phyloP scores from a whole-genome alignment of 331 rosid species.

The Malus hybrid region DNA sequence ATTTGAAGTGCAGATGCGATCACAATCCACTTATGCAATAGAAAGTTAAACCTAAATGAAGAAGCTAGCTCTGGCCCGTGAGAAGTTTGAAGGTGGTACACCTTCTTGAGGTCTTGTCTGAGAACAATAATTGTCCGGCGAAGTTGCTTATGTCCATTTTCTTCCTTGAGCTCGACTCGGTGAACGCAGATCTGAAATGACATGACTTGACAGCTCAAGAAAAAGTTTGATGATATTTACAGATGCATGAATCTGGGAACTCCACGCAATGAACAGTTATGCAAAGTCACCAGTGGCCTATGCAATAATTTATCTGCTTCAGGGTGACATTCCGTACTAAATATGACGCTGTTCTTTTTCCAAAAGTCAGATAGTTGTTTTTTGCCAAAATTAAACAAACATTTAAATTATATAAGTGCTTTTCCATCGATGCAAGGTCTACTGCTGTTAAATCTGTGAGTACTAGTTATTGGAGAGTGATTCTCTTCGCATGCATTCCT shows the following conservation, averaged over 20 bases:
- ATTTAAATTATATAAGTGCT: not conserved
- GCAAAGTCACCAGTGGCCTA: not conserved
- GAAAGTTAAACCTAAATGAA: not conserved
- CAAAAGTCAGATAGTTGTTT: not conserved
- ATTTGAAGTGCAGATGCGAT: not conserved
- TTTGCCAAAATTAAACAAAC: not conserved
- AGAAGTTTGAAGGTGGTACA: too few relatives aligned
- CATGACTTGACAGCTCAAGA: not conserved
- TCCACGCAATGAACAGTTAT: not conserved
- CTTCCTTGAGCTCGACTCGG: too few relatives aligned
- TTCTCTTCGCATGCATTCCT: accelerated
- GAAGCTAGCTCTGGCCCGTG: not conserved
- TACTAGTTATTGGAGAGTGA: too few relatives aligned
- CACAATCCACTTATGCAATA: not conserved
- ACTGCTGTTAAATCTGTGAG: too few relatives aligned
- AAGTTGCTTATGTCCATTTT: too few relatives aligned
- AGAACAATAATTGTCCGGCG: too few relatives aligned
- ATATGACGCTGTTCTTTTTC: too few relatives aligned
- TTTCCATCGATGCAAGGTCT: not conserved
- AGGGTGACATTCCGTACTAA: not conserved
- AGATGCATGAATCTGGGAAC: not conserved
- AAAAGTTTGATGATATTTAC: not conserved
- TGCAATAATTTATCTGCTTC: not conserved
- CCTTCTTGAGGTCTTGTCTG: too few relatives aligned
- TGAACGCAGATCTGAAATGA: not conserved